These are phyloP conservation scores for Seiridium cupressi DNA, from an alignment of 2,329 filamentous ascomycete genomes.

Conservation along the genomic window DNA sequence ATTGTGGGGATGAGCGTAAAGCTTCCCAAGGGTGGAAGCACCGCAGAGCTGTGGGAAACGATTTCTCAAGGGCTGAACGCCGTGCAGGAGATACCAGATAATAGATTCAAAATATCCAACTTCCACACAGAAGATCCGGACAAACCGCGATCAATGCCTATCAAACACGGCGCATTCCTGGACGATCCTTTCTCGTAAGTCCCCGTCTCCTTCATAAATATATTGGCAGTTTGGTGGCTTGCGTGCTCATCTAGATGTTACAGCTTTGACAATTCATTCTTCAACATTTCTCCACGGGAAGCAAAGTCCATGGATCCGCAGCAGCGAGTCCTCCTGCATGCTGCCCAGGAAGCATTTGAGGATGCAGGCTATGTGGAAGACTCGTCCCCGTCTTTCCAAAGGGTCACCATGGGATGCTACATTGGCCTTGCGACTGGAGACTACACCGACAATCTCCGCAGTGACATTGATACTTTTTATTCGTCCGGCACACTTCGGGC, in stretches of 20 bases:
- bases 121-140: slow-evolving; percentile 2
- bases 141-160: slow-evolving; percentile 9
- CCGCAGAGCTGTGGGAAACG: slow-evolving; percentile 6
- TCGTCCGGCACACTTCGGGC: slow-evolving; percentile 26
- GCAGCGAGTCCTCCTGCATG: slow-evolving; percentile 22
- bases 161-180: slow-evolving; percentile 8
- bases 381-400: slow-evolving; percentile 9
- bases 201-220: background rate
- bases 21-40: slow-evolving; percentile 6
- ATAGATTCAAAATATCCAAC: slow-evolving; percentile 7
- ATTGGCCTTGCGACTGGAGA: slow-evolving; percentile 20
- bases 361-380: slow-evolving; percentile 15
- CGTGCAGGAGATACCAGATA: slow-evolving; percentile 6
- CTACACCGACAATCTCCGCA: slow-evolving; percentile 19
- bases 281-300: slow-evolving; percentile 24
- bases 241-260: slow-evolving; percentile 10
- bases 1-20: slow-evolving; percentile 10
- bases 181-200: slow-evolving; percentile 8
- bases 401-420: slow-evolving; percentile 23
- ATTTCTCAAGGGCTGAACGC: slow-evolving; percentile 5
- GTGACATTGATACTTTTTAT: slow-evolving; percentile 23
- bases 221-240: slow-evolving; percentile 2
- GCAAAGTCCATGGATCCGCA: slow-evolving; percentile 26
- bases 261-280: slow-evolving; percentile 25
- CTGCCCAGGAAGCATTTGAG: slow-evolving; percentile 16